Conservation (phyloP, 257 asterid species). For the Solanum pimpinellifolium region DNA sequence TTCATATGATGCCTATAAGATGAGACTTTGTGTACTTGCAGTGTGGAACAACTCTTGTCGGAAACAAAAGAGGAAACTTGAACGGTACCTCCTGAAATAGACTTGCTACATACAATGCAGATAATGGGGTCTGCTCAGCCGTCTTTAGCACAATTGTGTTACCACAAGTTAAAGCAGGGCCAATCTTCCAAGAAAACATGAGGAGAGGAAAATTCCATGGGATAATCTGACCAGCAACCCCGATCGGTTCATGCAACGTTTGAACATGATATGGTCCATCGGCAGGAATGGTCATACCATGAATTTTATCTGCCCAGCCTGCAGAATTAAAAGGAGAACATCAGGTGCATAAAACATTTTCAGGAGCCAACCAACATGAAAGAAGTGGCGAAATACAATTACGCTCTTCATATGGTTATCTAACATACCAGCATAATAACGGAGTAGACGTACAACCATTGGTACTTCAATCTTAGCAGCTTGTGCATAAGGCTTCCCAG, state of each 20-base stretch:
- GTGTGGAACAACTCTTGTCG: neutral
- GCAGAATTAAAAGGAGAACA: slow-evolving; percentile 6
- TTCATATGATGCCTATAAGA: neutral
- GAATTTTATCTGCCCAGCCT: slow-evolving; percentile 99
- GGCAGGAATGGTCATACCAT: slow-evolving; percentile 80
- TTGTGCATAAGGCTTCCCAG: slow-evolving; percentile 76
- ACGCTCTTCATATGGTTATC: neutral
- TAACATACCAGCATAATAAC: slow-evolving; percentile 79
- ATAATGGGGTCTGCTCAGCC: slow-evolving; percentile 95
- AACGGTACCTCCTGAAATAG: slow-evolving; percentile 73
- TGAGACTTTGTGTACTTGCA: neutral
- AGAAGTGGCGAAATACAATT: neutral
- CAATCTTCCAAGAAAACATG: slow-evolving; percentile 91
- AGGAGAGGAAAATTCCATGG: slow-evolving; percentile 97
- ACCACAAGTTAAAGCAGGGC: slow-evolving; percentile 91
- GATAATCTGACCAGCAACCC: slow-evolving; percentile 94
- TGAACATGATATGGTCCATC: slow-evolving; percentile 90
- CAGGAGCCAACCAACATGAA: neutral
- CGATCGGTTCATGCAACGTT: slow-evolving; percentile 94
- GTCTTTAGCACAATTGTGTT: slow-evolving; percentile 79
- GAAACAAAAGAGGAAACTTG: neutral
- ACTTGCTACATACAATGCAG: slow-evolving; percentile 73
- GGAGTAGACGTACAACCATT: slow-evolving; percentile 61
- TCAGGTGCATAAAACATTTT: neutral
- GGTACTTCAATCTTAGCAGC: slow-evolving; percentile 65